phyloP scores from a whole-genome alignment of 768 basidiomycete species.

The Amanita muscaria region DNA sequence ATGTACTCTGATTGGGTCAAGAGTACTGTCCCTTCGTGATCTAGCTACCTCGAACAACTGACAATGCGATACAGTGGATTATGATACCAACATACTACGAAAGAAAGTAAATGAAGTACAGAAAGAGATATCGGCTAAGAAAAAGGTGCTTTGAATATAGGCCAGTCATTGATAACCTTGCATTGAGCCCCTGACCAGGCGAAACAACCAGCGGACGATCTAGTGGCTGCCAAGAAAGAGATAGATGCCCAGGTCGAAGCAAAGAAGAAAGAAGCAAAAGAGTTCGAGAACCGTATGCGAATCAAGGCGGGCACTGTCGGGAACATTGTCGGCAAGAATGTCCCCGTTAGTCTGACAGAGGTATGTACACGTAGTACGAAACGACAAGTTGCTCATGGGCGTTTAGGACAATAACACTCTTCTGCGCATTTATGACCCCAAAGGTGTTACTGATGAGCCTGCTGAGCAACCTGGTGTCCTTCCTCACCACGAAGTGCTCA shows the following conservation, averaged over 20 bases:
- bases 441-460: slow-evolving; percentile 63
- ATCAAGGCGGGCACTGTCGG: slow-evolving; percentile 77
- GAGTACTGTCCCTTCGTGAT: slow-evolving; percentile 44
- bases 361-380: slow-evolving; percentile 30
- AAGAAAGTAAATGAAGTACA: slow-evolving; percentile 87
- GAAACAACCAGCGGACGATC: slow-evolving; percentile 84
- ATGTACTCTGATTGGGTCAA: slow-evolving; percentile 94
- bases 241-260: slow-evolving; percentile 75
- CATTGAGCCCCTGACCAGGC: slow-evolving; percentile 40
- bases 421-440: slow-evolving; percentile 79
- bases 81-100: slow-evolving; percentile 64
- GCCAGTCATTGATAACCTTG: not conserved
- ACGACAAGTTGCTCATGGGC: not conserved
- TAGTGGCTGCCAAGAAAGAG: slow-evolving; percentile 76
- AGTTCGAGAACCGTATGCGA: slow-evolving; percentile 71
- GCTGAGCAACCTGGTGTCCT: slow-evolving; percentile 70
- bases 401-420: slow-evolving; percentile 77
- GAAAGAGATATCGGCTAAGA: slow-evolving; percentile 91
- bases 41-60: not conserved
- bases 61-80: slow-evolving; percentile 58
- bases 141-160: slow-evolving; percentile 50
- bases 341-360: slow-evolving; percentile 83
- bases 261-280: slow-evolving; percentile 68
- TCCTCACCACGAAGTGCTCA: slow-evolving; percentile 96
- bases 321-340: slow-evolving; percentile 85